Conservation (phyloP, 345 rosid species). For the Syzygium jambos region DNA sequence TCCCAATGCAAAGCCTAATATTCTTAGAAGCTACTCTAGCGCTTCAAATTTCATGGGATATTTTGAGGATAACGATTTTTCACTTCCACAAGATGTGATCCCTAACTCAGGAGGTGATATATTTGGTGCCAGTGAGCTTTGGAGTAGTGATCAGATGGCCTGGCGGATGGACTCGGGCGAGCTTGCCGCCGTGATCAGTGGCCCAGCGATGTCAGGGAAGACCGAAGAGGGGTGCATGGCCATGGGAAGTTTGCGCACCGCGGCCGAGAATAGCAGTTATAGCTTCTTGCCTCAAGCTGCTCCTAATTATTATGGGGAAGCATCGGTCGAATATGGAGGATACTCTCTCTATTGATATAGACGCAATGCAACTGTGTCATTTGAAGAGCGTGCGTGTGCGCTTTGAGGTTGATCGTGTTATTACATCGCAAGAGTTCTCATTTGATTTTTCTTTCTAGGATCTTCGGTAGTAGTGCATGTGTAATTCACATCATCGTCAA, state of each 20-base stretch:
- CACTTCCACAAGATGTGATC: not conserved
- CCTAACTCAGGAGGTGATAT: not conserved
- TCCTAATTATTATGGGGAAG: constrained; percentile 4
- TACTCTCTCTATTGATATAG: not conserved
- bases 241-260: not conserved
- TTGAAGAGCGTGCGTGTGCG: not conserved
- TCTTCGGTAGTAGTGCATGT: not conserved
- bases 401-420: not conserved
- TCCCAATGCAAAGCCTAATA: not conserved
- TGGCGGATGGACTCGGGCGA: constrained; percentile 47
- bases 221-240: not conserved
- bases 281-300: not conserved
- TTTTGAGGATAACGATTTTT: not conserved
- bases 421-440: not conserved
- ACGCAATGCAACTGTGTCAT: not conserved
- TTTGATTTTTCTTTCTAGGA: not conserved
- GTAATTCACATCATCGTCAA: not conserved
- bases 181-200: constrained; percentile 42
- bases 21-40: not conserved
- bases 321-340: constrained; percentile 5
- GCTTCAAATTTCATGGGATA: not conserved
- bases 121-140: constrained; percentile 6
- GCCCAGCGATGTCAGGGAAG: constrained; percentile 14
- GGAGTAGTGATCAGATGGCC: constrained; percentile 2
- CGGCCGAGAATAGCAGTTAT: not conserved